Conservation (phyloP, 257 asterid species). For the Paraleonurus japonicus region DNA sequence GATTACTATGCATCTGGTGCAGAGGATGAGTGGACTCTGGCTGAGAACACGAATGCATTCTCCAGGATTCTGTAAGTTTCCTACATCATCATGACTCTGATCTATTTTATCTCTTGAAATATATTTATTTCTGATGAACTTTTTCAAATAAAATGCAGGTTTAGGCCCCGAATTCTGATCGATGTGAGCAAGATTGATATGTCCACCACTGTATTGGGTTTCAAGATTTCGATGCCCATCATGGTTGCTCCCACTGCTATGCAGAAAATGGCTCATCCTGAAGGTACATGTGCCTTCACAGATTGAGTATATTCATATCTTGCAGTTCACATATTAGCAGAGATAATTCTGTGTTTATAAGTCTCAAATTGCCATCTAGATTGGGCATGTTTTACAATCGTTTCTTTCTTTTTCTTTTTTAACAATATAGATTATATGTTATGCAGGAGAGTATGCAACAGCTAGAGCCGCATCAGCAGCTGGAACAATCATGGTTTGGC, state of each 20-base stretch:
- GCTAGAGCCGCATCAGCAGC: conserved; percentile 98
- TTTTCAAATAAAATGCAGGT: conserved; percentile 37
- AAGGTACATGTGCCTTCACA: conserved; percentile 53
- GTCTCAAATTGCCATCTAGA: not conserved
- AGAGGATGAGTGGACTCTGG: conserved; percentile 92
- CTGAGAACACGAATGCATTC: conserved; percentile 90
- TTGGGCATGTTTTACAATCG: not conserved
- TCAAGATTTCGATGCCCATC: conserved; percentile 79
- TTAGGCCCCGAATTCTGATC: conserved; percentile 79
- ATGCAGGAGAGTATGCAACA: conserved; percentile 97
- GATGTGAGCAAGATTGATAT: conserved; percentile 78
- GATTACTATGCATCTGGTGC: conserved; percentile 99
- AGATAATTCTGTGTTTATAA: not conserved
- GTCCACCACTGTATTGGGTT: conserved; percentile 56
- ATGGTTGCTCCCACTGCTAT: conserved; percentile 94
- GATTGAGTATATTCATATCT: not conserved
- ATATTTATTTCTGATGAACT: not conserved
- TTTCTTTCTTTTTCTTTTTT: not conserved
- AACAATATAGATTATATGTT: conserved; percentile 5
- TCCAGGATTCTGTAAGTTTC: conserved; percentile 89
- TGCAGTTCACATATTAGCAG: no score
- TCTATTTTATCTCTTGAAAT: not conserved
- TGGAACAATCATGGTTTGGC: conserved; percentile 85
- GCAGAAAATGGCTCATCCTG: conserved; percentile 95
- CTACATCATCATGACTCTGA: no score